These are phyloP conservation scores for Clathrospora elynae DNA, from an alignment of 2,329 filamentous ascomycete species.

Conservation along the genomic window DNA sequence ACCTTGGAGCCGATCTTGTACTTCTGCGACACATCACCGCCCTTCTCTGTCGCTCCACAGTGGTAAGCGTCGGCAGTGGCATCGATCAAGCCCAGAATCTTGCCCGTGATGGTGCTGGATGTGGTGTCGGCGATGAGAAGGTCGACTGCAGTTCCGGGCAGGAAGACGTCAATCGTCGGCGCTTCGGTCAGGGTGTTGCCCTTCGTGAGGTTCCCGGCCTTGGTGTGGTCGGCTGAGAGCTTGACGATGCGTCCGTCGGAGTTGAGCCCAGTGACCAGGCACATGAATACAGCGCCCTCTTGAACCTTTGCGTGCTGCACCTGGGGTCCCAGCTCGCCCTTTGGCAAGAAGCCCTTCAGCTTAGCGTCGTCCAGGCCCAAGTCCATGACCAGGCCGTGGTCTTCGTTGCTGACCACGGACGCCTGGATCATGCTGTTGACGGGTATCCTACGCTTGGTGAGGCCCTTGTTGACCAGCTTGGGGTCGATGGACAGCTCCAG, in stretches of 20 bases:
- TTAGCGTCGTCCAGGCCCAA: slow-evolving; percentile 72
- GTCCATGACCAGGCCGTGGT: slow-evolving; percentile 94
- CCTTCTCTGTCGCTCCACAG: slow-evolving; percentile 74
- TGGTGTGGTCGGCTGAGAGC: slow-evolving; percentile 74
- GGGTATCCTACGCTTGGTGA: slow-evolving; percentile 74
- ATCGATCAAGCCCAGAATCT: slow-evolving; percentile 89
- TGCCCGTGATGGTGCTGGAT: slow-evolving; percentile 77
- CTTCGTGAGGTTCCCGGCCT: slow-evolving; percentile 70
- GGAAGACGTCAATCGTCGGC: slow-evolving; percentile 84
- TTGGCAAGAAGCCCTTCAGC: slow-evolving; percentile 81
- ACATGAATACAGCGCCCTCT: slow-evolving; percentile 83
- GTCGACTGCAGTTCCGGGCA: slow-evolving; percentile 90
- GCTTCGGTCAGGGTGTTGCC: slow-evolving; percentile 72
- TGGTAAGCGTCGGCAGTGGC: slow-evolving; percentile 90
- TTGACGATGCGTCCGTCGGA: slow-evolving; percentile 84
- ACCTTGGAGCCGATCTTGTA: slow-evolving; percentile 84
- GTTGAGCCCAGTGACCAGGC: slow-evolving; percentile 75
- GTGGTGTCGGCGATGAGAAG: slow-evolving; percentile 79
- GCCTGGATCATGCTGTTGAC: slow-evolving; percentile 82
- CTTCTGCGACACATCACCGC: slow-evolving; percentile 72
- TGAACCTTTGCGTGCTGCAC: slow-evolving; percentile 71
- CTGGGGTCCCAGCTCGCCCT: slow-evolving; percentile 74
- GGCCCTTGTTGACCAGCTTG: slow-evolving; percentile 73
- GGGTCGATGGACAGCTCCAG: slow-evolving; percentile 90
- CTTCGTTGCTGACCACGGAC: slow-evolving; percentile 87